Evolutionary conservation across 148 eudicot species (phyloP), one percentile per base, ranked within the genome.

Genomic region (Chenopodium formosanum): DNA sequence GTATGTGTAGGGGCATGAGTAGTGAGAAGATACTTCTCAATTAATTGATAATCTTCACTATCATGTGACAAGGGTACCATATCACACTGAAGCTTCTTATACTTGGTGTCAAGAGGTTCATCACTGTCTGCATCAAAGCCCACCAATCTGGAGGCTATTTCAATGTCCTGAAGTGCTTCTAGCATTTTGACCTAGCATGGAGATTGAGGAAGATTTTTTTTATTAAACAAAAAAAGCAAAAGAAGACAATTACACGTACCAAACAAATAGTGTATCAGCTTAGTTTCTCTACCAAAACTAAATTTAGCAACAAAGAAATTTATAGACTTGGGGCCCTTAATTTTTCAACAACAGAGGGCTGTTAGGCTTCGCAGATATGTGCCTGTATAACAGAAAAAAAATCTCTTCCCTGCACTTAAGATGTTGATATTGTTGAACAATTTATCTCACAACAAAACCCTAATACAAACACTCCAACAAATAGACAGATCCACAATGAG

Each of bases 1-100:
- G 94, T 94, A 88, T 97, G 99, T 31, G 99, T 97, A 63, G 99
- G 99, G 63, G 99, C 99, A 88, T 97, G 99, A 71, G 99, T 97
- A 75, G 87, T 91, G 56, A 92, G 92, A 71, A 97, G 97, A 87
- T 94, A 97, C 84, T 94, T 94, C 89, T 97, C 90, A 68, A 97
- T 91, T 86, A 97, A 84, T 71, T 34, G 89, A 88, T 81, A 97
- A 67, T 97, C 98, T 79, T 97, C 95, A 75, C 90, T 88, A 78
- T 92, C 89, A 77, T 90, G 98, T 70, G 91, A 84, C 83, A 97
- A 90, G 52, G 99, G 98, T 81, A 78, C 79, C 83, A 97, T 91
- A 78, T 87, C 89, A 88, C 99, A 94, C 40, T n/a, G 79, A 72
- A 97, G 93, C 89, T 94, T 97, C 82, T 89, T 85, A 84, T 97